Evolutionary conservation across 305 asterid genomes (phyloP).

Genomic region (Andrographis paniculata): DNA sequence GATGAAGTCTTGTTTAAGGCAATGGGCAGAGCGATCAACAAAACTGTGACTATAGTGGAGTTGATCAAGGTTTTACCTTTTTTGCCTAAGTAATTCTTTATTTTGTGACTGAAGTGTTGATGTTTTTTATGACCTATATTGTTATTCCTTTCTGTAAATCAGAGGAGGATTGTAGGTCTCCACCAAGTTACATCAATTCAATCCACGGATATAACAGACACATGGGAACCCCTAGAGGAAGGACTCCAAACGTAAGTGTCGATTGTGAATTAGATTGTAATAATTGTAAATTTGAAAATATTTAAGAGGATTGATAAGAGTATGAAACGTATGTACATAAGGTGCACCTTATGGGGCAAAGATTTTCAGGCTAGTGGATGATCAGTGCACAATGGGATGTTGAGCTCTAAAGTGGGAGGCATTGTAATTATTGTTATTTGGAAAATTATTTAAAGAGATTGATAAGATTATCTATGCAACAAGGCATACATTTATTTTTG

Average conservation of each 20-base stretch:
- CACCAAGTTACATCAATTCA: slow-evolving; percentile 84
- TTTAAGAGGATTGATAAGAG: too few species aligned
- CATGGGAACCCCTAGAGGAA: slow-evolving; percentile 98
- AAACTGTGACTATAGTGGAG: slow-evolving; percentile 62
- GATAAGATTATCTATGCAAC: too few species aligned
- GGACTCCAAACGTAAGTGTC: slow-evolving; percentile 88
- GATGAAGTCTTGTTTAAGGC: slow-evolving; percentile 64
- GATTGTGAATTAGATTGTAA: slow-evolving; percentile 12
- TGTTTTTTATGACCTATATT: background rate
- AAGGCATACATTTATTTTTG: too few species aligned
- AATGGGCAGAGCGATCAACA: slow-evolving; percentile 81
- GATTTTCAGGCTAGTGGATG: too few species aligned
- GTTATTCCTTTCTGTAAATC: slow-evolving; percentile 2
- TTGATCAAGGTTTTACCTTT: slow-evolving; percentile 38
- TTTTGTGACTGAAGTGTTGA: too few species aligned
- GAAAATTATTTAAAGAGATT: too few species aligned
- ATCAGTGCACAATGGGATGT: too few species aligned
- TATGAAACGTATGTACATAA: too few species aligned
- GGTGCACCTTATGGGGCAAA: too few species aligned
- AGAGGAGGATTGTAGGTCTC: slow-evolving; percentile 97
- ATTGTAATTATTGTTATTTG: too few species aligned
- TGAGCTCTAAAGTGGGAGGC: too few species aligned
- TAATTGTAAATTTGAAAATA: background rate
- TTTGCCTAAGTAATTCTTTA: background rate
- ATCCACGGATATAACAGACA: slow-evolving; percentile 93